Conservation (phyloP, 768 basidiomycete genomes). For the Terana coerulea region DNA sequence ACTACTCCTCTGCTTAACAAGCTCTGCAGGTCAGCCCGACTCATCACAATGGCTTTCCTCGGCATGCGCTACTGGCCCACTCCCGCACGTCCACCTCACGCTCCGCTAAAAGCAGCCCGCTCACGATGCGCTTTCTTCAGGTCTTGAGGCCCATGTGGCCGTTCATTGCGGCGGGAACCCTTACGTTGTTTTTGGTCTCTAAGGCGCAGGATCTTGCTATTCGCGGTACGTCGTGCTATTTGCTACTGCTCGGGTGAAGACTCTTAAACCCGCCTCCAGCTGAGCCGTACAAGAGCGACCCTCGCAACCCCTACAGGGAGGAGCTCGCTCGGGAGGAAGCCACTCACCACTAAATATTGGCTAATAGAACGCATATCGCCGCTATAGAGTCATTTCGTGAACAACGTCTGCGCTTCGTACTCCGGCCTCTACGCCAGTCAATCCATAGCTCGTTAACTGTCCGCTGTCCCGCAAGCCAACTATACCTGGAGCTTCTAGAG, state of each 20-base stretch:
- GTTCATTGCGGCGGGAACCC: slow-evolving; percentile 61
- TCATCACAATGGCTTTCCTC: slow-evolving; percentile 60
- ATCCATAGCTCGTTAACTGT: no score
- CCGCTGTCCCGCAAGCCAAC: no score
- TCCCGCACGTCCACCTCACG: slow-evolving; percentile 47
- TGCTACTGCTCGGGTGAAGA: neutral
- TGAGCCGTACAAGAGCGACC: slow-evolving; percentile 65
- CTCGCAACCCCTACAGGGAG: slow-evolving; percentile 79
- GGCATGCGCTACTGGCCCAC: slow-evolving; percentile 81
- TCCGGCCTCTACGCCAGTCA: no score
- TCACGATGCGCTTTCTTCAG: slow-evolving; percentile 32
- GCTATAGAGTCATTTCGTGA: neutral
- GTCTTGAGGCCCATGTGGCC: slow-evolving; percentile 75
- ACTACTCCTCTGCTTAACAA: neutral
- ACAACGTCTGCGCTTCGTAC: neutral
- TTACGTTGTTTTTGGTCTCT: slow-evolving; percentile 65
- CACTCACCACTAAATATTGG: slow-evolving; percentile 20
- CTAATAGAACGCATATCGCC: neutral
- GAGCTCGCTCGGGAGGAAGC: slow-evolving; percentile 60
- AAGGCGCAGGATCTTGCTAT: slow-evolving; percentile 68
- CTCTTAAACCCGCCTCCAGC: slow-evolving; percentile 36
- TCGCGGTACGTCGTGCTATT: slow-evolving; percentile 53
- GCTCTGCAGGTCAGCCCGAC: neutral
- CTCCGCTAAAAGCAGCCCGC: neutral
- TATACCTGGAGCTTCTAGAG: no score